Conservation (phyloP, 2,329 filamentous ascomycete genomes). For the Hypoxylon sp. region DNA sequence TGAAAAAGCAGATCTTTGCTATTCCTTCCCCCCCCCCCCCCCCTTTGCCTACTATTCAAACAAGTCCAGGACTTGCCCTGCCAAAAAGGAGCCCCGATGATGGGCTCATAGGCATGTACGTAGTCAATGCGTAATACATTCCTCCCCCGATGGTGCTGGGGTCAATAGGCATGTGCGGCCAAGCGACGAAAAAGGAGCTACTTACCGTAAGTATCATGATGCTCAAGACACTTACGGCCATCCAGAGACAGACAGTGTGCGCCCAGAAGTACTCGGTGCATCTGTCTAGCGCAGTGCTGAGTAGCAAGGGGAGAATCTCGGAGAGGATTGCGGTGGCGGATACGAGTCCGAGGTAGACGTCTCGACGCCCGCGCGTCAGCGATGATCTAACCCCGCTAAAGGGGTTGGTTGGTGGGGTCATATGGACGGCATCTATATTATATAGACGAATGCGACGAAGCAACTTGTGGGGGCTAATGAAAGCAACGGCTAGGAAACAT, state of each 20-base stretch:
- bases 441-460: conserved; percentile 55
- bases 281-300: conserved; percentile 63
- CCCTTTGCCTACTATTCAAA: too few relatives aligned
- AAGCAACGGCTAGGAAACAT: conserved; percentile 56
- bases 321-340: conserved; percentile 60
- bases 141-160: conserved; percentile 61
- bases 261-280: conserved; percentile 56
- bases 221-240: conserved; percentile 56
- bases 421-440: conserved; percentile 54
- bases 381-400: conserved; percentile 59
- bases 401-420: conserved; percentile 59
- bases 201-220: conserved; percentile 59
- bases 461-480: conserved; percentile 59
- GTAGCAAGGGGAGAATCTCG: conserved; percentile 63
- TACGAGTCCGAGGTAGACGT: conserved; percentile 57
- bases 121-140: conserved; percentile 57
- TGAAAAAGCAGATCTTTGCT: neutral
- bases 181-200: conserved; percentile 57
- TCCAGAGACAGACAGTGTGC: conserved; percentile 57
- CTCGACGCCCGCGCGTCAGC: conserved; percentile 48
- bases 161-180: conserved; percentile 61
- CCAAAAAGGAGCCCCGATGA: conserved; percentile 37
- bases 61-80: conserved; percentile 8
- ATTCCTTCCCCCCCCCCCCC: neutral
- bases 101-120: conserved; percentile 31